Evolutionary conservation across 208 protist genomes (phyloP), one percentile per base, ranked within the genome.

Genomic region (Leishmania martiniquensis): DNA sequence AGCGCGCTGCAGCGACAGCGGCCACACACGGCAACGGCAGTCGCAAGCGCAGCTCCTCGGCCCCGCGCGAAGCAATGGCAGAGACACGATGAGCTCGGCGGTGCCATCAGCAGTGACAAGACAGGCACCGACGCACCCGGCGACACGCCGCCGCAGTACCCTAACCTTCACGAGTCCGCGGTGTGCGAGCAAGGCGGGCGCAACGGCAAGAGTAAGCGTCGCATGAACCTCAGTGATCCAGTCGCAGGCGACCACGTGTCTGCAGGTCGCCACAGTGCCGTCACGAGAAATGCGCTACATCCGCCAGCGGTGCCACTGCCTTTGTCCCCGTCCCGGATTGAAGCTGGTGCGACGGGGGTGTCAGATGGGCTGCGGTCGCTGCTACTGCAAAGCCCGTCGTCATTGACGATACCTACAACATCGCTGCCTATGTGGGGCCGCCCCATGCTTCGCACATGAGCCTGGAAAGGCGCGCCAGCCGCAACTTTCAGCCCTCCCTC

Each of bases 391-490:
- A 51, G 66, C n/a, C 22, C 2, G 42, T 70, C 44, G 20, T 15
- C 66, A 13, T 22, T 34, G 44, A 5, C 13, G 20, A 70, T 70
- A 3, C 44, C 37, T 17, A n/a, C 66, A n/a, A 4, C 44, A 10
- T 74, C 51, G 1, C 70, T 74, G 34, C 70, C 70, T 17, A 34
- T 74, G 34, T 74, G 70, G 70, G 70, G 51, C 1, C 70, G 70
- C 47, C 70, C 70, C 17, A 45, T 57, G n/a, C 34, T 74, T 29
- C 52, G 37, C 25, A 62, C 70, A 22, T 74, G 51, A 74, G 29
- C 34, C 42, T 10, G n/a, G 44, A 32, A 32, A 52, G 37, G n/a
- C 39, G 7, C 15, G 29, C 13, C 34, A 63, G 17, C 15, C 13
- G 42, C 34, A 42, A 7, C 22, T 17, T 3, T 34, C 37, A 67